Evolutionary conservation across 345 rosid genomes (phyloP).

Genomic region (Gossypium bickii): DNA sequence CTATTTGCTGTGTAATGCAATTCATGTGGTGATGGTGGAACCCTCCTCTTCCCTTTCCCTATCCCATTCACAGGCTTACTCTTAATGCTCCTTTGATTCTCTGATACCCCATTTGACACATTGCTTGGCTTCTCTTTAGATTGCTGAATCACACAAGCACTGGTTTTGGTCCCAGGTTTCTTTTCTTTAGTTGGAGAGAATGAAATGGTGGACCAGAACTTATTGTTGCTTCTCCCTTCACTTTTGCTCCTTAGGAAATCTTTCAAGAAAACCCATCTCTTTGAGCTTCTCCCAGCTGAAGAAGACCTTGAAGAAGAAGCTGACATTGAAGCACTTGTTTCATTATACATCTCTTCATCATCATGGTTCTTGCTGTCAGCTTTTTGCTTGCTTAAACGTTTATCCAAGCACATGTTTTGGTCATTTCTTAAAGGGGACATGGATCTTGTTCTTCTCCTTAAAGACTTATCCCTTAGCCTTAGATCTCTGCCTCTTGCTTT

Average conservation of each 20-base stretch:
- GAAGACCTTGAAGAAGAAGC: slow-evolving; percentile 83
- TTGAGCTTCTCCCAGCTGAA: slow-evolving; percentile 86
- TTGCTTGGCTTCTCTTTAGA: slow-evolving; percentile 21
- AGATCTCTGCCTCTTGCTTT: slow-evolving; percentile 62
- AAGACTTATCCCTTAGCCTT: slow-evolving; percentile 59
- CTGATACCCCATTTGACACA: slow-evolving; percentile 7
- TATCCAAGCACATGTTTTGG: background rate
- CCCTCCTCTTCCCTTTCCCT: slow-evolving; percentile 50
- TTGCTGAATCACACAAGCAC: slow-evolving; percentile 13
- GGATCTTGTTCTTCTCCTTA: slow-evolving; percentile 76
- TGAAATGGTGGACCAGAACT: slow-evolving; percentile 61
- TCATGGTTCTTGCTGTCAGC: slow-evolving; percentile 1
- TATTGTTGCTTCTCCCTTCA: slow-evolving; percentile 83
- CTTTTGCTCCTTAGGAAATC: slow-evolving; percentile 84
- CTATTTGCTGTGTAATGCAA: slow-evolving; percentile 81
- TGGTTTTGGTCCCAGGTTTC: slow-evolving; percentile 22
- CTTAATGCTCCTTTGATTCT: slow-evolving; percentile 20
- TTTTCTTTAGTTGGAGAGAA: slow-evolving; percentile 66
- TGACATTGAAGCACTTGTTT: slow-evolving; percentile 42
- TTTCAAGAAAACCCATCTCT: slow-evolving; percentile 84
- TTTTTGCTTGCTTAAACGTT: slow-evolving; percentile 4
- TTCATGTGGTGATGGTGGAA: slow-evolving; percentile 71
- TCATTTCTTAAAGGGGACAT: slow-evolving; percentile 68
- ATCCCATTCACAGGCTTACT: slow-evolving; percentile 46
- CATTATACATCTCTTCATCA: slow-evolving; percentile 27